phyloP scores from a whole-genome alignment of 2,329 filamentous ascomycete species.

The Myriosclerotinia curreyana region DNA sequence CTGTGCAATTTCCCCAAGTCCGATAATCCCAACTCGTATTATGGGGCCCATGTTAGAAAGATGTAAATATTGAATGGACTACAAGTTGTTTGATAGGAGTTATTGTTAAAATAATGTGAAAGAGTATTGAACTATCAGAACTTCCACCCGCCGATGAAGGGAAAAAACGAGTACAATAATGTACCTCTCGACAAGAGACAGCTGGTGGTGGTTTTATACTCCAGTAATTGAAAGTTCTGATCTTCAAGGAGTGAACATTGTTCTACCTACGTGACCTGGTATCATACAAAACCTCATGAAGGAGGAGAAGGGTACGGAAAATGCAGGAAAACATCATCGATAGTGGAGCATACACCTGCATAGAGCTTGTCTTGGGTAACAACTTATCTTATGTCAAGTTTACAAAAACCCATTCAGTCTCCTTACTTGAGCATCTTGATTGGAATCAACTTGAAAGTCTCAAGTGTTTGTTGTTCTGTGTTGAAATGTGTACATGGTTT shows the following conservation, averaged over 20 bases:
- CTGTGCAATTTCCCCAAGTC: constrained; percentile 50
- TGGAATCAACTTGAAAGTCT: not conserved
- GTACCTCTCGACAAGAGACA: not conserved
- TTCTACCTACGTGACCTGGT: not conserved
- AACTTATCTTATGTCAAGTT: not conserved
- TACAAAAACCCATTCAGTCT: not conserved
- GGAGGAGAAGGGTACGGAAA: not conserved
- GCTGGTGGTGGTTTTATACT: no score
- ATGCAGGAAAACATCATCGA: constrained; percentile 9
- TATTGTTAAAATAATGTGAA: not conserved
- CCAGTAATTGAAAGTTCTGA: not conserved
- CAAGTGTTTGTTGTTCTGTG: not conserved
- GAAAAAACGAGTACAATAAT: not conserved
- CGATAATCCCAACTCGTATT: constrained; percentile 34
- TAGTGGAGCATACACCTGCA: constrained; percentile 2
- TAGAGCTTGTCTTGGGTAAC: not conserved
- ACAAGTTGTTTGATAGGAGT: not conserved
- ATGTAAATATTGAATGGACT: not conserved
- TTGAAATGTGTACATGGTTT: not conserved
- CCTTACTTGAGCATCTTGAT: not conserved
- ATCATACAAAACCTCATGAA: constrained; percentile 3
- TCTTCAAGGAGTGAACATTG: not conserved
- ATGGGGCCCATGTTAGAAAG: constrained; percentile 11
- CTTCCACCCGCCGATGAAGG: not conserved
- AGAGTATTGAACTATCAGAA: not conserved